Conservation (phyloP, 495 filamentous ascomycete genomes). For the Aspergillus kassunensis region DNA sequence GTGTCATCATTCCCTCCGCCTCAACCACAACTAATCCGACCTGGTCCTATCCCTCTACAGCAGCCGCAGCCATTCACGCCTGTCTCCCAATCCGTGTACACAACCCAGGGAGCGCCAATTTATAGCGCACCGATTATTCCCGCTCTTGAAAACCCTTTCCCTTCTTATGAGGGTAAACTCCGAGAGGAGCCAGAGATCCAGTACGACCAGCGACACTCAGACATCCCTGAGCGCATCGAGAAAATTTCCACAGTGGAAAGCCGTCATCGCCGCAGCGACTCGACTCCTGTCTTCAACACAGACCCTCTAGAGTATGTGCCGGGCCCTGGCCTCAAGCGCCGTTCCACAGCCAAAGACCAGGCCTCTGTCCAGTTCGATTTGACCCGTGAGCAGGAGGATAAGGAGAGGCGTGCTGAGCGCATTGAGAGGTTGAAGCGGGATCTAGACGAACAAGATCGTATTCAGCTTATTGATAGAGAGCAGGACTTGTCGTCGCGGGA, state of each 20-base stretch:
- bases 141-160: conserved; percentile 26
- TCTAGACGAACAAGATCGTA: conserved; percentile 22
- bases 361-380: conserved; percentile 46
- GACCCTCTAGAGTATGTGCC: conserved; percentile 16
- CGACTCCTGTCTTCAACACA: conserved; percentile 30
- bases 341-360: conserved; percentile 38
- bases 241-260: conserved; percentile 1
- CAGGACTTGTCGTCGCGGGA: conserved; percentile 18
- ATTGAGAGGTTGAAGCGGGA: conserved; percentile 27
- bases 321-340: conserved; percentile 30
- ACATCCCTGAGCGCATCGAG: conserved; percentile 1
- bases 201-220: conserved; percentile 11
- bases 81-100: conserved; percentile 53
- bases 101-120: conserved; percentile 36
- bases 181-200: conserved; percentile 23
- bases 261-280: conserved; percentile 30
- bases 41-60: conserved; percentile 51
- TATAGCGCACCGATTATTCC: conserved; percentile 33
- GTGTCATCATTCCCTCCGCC: conserved; percentile 43
- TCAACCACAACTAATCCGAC: conserved; percentile 45
- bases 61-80: conserved; percentile 55
- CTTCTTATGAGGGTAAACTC: conserved; percentile 21
- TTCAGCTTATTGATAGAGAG: conserved; percentile 34
- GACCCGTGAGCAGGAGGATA: conserved; percentile 45
- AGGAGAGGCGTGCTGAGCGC: conserved; percentile 36